These are phyloP conservation scores for Lagerstroemia fauriei DNA, from an alignment of 441 rosid genomes.

Conservation along the genomic window DNA sequence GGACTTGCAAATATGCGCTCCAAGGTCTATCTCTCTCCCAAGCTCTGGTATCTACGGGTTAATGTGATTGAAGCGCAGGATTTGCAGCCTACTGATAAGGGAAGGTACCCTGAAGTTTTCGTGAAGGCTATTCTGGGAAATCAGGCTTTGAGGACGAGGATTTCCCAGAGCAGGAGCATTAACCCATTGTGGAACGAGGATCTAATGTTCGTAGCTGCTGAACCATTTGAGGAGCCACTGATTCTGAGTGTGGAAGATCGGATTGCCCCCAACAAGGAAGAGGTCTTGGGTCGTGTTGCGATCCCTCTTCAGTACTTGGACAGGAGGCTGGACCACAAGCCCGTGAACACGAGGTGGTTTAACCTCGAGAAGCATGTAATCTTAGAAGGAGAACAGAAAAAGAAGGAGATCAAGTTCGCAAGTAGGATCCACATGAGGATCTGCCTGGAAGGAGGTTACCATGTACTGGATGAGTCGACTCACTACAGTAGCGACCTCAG, in stretches of 20 bases:
- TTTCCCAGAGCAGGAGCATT: constrained; percentile 58
- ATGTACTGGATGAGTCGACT: constrained; percentile 89
- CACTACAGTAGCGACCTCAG: constrained; percentile 93
- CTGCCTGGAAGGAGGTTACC: constrained; percentile 94
- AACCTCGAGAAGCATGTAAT: constrained; percentile 75
- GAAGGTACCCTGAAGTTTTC: constrained; percentile 75
- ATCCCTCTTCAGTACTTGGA: constrained; percentile 61
- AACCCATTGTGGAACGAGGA: constrained; percentile 96
- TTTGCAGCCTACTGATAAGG: constrained; percentile 61
- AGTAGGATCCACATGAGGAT: constrained; percentile 87
- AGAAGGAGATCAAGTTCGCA: constrained; percentile 77
- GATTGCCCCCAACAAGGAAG: constrained; percentile 86
- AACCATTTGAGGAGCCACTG: constrained; percentile 84
- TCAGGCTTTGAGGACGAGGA: constrained; percentile 64
- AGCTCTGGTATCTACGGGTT: constrained; percentile 91
- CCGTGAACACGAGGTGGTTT: constrained; percentile 72
- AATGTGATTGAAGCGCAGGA: constrained; percentile 97
- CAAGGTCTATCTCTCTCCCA: constrained; percentile 91
- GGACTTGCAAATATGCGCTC: constrained; percentile 82
- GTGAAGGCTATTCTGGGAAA: constrained; percentile 72
- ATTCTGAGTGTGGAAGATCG: constrained; percentile 80
- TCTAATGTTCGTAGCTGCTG: constrained; percentile 91
- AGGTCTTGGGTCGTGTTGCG: constrained; percentile 63
- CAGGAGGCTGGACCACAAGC: constrained; percentile 72
- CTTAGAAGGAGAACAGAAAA: constrained; percentile 65